Base-by-base conservation (phyloP, 805 yeast species). In the Wickerhamiella slavikovae region DNA sequence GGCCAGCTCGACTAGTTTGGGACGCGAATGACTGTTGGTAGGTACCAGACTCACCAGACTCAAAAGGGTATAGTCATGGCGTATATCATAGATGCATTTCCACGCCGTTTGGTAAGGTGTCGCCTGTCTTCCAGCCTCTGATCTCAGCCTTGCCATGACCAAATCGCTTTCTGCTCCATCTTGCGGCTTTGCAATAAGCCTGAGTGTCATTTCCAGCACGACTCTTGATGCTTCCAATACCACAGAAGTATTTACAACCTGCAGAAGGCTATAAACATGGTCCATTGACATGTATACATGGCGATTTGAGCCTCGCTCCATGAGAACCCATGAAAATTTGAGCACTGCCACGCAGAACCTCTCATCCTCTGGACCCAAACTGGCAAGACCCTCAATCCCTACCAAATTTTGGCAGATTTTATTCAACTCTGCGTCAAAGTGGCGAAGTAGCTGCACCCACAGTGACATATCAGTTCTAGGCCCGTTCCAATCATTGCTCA, bases 361-460 rank as follows among this genome's bases (percentile, higher is more conserved):
- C 22, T 59, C 66, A 36, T 77, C 89, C 1, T 48, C 47, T 25
- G 51, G 59, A 3, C 68, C 62, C 30, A 50, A 41, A 13, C 61
- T 62, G 10, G 57, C 57, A 21, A 55, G 26, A 11, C 17, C 26
- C 14, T 5, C 24, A 8, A 8, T 11, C 10, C 22, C 22, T 8
- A n/a, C n/a, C n/a, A n/a, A n/a, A n/a, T n/a, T n/a, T n/a, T 17
- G 22, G 4, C 25, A 29, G n/a, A 33, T 17, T 13, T 5, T 3
- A 4, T 12, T 10, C 30, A 78, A 53, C 5, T 78, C 60, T 9
- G 57, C 61, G 45, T 83, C 94, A 43, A 83, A 68, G 40, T 72
- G 58, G 48, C 80, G 75, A 40, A 85, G 55, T 1, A 78, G 68
- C 0, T 73, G 64, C 17, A 77, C 65, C 89, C 93, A 83, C 35